Base-by-base conservation (phyloP, 371 early-diverging fungal genomes). In the Blakeslea trispora region DNA sequence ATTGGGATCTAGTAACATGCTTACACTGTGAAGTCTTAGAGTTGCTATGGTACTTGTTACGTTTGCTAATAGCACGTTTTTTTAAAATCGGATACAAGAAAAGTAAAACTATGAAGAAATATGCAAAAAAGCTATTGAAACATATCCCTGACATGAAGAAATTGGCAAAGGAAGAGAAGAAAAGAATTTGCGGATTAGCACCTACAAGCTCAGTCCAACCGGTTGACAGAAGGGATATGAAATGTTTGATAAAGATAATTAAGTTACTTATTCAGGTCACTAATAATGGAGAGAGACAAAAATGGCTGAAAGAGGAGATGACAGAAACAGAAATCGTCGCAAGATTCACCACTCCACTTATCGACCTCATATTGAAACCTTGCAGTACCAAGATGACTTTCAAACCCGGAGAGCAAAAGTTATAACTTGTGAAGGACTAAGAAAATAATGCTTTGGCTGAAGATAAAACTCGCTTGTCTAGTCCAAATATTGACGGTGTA, bases 261-360 rank as follows among this genome's bases (percentile, higher is more conserved):
- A 56, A 49, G 43, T 39, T 56, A 14, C 22, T 56, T 41, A 32
- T 43, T 14, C 49, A 43, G 44, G 50, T 49, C 50, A 56, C 44
- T 17, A 56, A 31, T 21, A 56, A 42, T 49, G 49, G 49, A 56
- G 42, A 56, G 42, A 56, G 24, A 32, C 35, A 48, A 13, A 68
- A 61, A 17, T 67, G 22, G 31, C 63, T 72, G 35, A 57, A 56
- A 31, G 41, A 71, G 15, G 64, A 55, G 24, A 68, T 14, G 32
- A 63, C 46, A 19, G 70, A 68, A 40, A 67, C 68, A 37, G 76
- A 56, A 5, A 43, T 19, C 19, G 21, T 13, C 31, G 23, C 49
- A 49, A 56, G 42, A 34, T 56, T 50, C 34, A 42, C 9, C 50
- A 56, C 44, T 21, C 7, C 21, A 35, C 40, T 50, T 28, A 51